Base-by-base conservation (phyloP, 306 rosid genomes). In the Castanea mollissima region DNA sequence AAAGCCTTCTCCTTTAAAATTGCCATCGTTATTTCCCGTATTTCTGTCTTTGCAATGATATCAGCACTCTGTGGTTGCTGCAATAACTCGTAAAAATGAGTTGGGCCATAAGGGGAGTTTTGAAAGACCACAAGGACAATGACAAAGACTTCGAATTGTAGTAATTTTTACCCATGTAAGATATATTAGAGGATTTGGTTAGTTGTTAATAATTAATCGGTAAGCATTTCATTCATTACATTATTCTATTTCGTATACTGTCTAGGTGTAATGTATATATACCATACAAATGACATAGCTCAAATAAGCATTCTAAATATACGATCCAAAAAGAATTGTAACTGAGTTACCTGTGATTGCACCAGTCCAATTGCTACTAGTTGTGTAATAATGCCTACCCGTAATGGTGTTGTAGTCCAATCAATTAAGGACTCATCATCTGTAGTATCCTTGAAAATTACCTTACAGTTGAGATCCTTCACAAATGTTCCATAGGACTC, bases 341-440 rank as follows among this genome's bases (percentile, higher is more conserved):
- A 69, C 14, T 83, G 25, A 76, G 23, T 20, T 82, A 91, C 95
- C 90, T 82, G 82, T 5, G 31, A 5, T 27, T 23, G 51, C 13
- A 46, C 9, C 70, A 86, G 69, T 74, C 86, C 93, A 21, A 84
- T 77, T 8, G 86, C 84, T 21, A 4, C 29, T 64, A 90, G 76
- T 81, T 87, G 91, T 77, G 73, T 80, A 5, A 12, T 27, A 72
- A 87, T 63, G 75, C 90, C 25, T 9, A 81, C 88, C 29, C 7
- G 44, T 4, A 86, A 78, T 16, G 90, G 56, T 73, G 55, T 18
- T 49, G 23, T 31, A 0, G 49, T 38, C 46, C 55, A 67, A 31
- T 20, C 56, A 18, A 16, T 10, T 16, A 13, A 7, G 14, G 46
- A 41, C 0, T 41, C 46, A 41, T 41, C 3, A 41, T 15, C 14